phyloP scores from a whole-genome alignment of 148 eudicot species.

The Fagopyrum homotropicum region DNA sequence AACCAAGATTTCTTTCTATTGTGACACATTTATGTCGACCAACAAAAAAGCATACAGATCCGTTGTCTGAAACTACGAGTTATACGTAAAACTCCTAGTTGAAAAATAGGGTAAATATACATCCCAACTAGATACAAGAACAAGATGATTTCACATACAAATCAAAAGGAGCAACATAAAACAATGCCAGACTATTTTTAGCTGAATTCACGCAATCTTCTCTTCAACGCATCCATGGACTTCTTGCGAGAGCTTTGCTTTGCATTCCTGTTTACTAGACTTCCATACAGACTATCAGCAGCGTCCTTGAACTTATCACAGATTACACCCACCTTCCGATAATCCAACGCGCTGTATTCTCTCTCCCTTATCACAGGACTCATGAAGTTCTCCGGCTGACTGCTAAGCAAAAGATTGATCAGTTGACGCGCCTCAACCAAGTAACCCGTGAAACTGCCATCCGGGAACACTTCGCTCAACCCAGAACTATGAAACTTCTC shows the following conservation, averaged over 20 bases:
- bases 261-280: slow-evolving; percentile 74
- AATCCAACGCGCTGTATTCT: slow-evolving; percentile 67
- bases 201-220: slow-evolving; percentile 72
- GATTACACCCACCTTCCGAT: slow-evolving; percentile 71
- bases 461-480: slow-evolving; percentile 66
- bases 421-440: slow-evolving; percentile 76
- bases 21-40: too few species aligned
- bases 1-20: too few species aligned
- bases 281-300: slow-evolving; percentile 78
- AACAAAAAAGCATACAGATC: too few species aligned
- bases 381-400: slow-evolving; percentile 93
- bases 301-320: slow-evolving; percentile 90
- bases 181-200: slow-evolving; percentile 22
- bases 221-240: slow-evolving; percentile 76
- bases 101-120: too few species aligned
- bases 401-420: slow-evolving; percentile 72
- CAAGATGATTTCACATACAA: background rate
- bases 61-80: too few species aligned
- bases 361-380: slow-evolving; percentile 80
- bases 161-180: background rate
- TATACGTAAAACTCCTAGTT: too few species aligned
- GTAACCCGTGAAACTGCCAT: slow-evolving; percentile 59
- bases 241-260: slow-evolving; percentile 73
- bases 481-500: slow-evolving; percentile 75
- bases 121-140: too few species aligned